Conservation (phyloP, 805 yeast species). For the Ogataea parapolymorpha region DNA sequence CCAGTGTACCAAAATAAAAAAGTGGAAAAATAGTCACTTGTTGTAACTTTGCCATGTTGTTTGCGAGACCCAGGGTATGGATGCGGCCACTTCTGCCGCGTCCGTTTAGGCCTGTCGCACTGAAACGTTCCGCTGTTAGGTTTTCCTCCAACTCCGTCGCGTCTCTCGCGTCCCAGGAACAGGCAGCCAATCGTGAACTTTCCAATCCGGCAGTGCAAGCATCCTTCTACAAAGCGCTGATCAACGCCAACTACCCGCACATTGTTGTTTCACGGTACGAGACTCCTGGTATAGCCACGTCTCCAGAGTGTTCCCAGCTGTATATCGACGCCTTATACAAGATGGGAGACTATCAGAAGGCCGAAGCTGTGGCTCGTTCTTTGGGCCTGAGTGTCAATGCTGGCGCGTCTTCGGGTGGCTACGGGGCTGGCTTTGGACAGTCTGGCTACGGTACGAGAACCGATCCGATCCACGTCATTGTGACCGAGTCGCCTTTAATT, state of each 20-base stretch:
- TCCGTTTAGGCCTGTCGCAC: neutral
- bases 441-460: slow-evolving; percentile 52
- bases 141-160: slow-evolving; percentile 21
- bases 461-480: slow-evolving; percentile 92
- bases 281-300: slow-evolving; percentile 86
- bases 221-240: slow-evolving; percentile 69
- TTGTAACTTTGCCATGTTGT: slow-evolving; percentile 2
- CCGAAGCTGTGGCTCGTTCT: slow-evolving; percentile 58
- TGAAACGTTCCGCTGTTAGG: neutral
- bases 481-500: slow-evolving; percentile 78
- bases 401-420: slow-evolving; percentile 23
- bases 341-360: slow-evolving; percentile 74
- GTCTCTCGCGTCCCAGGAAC: slow-evolving; percentile 64
- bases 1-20: neutral
- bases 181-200: slow-evolving; percentile 76
- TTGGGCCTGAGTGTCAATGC: slow-evolving; percentile 34
- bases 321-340: slow-evolving; percentile 79
- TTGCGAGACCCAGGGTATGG: slow-evolving; percentile 2
- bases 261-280: slow-evolving; percentile 93
- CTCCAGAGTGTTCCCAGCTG: slow-evolving; percentile 71
- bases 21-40: slow-evolving; percentile 1
- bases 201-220: slow-evolving; percentile 73
- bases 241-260: slow-evolving; percentile 88
- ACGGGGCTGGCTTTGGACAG: slow-evolving; percentile 13
- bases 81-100: slow-evolving; percentile 1